phyloP scores from a whole-genome alignment of 768 basidiomycete genomes.

The Cantharellus cinnabarinus region DNA sequence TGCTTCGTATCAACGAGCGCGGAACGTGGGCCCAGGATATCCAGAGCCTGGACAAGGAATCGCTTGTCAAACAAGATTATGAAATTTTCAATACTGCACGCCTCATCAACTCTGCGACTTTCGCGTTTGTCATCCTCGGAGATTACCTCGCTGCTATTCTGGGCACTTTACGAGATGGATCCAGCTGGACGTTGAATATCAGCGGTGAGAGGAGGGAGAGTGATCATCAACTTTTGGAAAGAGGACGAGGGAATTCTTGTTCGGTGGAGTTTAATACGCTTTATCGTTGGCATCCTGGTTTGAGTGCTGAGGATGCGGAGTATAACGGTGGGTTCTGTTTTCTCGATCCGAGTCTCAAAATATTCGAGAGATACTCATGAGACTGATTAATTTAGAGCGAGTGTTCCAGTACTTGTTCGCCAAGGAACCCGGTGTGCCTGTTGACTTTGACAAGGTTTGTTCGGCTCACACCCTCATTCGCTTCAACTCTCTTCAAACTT shows the following conservation, averaged over 20 bases:
- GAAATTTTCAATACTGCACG: constrained; percentile 46
- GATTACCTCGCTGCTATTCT: constrained; percentile 64
- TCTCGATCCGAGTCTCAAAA: background rate
- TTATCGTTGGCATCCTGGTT: constrained; percentile 50
- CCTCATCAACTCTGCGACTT: constrained; percentile 36
- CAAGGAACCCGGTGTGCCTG: too few relatives aligned
- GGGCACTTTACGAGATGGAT: constrained; percentile 42
- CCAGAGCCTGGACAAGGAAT: constrained; percentile 13
- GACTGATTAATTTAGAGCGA: too few relatives aligned
- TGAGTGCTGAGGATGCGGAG: constrained; percentile 31
- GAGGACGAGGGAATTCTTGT: constrained; percentile 52
- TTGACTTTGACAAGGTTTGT: too few relatives aligned
- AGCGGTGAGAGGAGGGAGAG: constrained; percentile 18
- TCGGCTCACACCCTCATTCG: background rate
- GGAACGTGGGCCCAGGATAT: constrained; percentile 21
- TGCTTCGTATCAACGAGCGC: constrained; percentile 48
- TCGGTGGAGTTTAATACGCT: constrained; percentile 72
- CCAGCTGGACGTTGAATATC: constrained; percentile 40
- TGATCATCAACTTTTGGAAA: constrained; percentile 33
- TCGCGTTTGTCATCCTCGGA: constrained; percentile 25
- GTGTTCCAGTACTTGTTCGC: too few relatives aligned
- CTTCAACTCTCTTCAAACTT: constrained; percentile 20
- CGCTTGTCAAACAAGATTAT: constrained; percentile 33
- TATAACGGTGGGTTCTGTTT: constrained; percentile 33
- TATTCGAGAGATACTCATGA: too few relatives aligned